Conservation (phyloP, 208 protist species). For the Acanthamoeba royreba region DNA sequence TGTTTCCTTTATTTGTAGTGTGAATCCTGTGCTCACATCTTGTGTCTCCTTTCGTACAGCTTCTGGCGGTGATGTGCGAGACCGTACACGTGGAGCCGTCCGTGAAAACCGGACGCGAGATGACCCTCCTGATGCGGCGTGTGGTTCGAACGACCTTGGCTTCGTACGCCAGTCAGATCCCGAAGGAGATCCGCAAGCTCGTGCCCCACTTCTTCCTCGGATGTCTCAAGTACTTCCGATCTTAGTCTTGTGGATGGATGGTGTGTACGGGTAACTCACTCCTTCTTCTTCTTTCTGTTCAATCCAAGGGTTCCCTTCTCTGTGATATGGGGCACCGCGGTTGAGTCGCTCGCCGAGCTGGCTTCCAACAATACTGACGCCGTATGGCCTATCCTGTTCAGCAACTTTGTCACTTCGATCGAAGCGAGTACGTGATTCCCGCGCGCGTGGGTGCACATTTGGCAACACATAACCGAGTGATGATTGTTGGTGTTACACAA, state of each 20-base stretch:
- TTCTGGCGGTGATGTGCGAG: constrained; percentile 34
- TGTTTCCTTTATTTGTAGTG: not conserved
- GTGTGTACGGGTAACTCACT: too few relatives aligned
- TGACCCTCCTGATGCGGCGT: not conserved
- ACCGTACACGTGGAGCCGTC: not conserved
- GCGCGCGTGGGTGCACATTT: not conserved
- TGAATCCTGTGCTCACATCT: not conserved
- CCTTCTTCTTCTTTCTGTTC: too few relatives aligned
- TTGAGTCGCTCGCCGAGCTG: constrained; percentile 18
- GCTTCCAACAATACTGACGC: not conserved
- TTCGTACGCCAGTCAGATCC: not conserved
- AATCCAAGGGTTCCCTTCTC: not conserved
- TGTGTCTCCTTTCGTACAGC: not conserved
- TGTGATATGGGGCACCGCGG: not conserved
- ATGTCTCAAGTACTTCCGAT: too few relatives aligned
- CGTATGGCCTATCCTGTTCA: not conserved
- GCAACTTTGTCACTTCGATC: not conserved
- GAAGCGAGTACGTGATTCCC: not conserved
- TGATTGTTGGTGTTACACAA: not conserved
- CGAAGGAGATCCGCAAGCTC: constrained; percentile 14
- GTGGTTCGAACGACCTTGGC: not conserved
- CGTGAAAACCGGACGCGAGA: not conserved
- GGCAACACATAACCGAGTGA: not conserved
- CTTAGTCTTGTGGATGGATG: too few relatives aligned
- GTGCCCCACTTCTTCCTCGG: constrained; percentile 18